Evolutionary conservation across 768 basidiomycete species (phyloP).

Genomic region (Mrakia gelida): DNA sequence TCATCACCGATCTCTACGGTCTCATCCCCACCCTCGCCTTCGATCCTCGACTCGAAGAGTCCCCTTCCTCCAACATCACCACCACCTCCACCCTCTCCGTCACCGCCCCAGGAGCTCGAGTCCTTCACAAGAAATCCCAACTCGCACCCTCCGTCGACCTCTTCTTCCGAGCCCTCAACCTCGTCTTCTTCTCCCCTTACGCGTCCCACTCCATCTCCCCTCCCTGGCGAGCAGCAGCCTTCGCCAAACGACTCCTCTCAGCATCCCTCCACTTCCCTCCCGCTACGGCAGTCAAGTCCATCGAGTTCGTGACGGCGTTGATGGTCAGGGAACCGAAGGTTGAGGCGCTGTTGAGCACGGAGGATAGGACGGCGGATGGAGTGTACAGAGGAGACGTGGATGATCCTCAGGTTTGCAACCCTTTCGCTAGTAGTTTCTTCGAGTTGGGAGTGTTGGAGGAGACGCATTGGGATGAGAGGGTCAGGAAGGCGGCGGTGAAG

Average conservation of each 20-base stretch:
- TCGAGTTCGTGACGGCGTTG: slow-evolving; percentile 69
- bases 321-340: slow-evolving; percentile 73
- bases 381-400: slow-evolving; percentile 79
- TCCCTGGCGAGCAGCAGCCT: slow-evolving; percentile 77
- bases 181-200: slow-evolving; percentile 71
- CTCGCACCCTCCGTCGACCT: slow-evolving; percentile 50
- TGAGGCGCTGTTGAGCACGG: slow-evolving; percentile 76
- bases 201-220: slow-evolving; percentile 54
- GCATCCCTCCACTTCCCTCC: slow-evolving; percentile 79
- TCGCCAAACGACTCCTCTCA: slow-evolving; percentile 83
- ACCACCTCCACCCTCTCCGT: slow-evolving; percentile 30
- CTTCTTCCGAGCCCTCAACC: slow-evolving; percentile 76
- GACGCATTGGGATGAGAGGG: slow-evolving; percentile 56
- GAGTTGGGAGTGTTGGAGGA: slow-evolving; percentile 65
- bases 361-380: slow-evolving; percentile 79
- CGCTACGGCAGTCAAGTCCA: slow-evolving; percentile 56
- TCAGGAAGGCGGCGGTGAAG: slow-evolving; percentile 60
- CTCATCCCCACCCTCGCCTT: slow-evolving; percentile 72
- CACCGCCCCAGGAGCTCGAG: slow-evolving; percentile 36
- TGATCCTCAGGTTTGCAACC: slow-evolving; percentile 63
- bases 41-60: slow-evolving; percentile 60
- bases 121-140: slow-evolving; percentile 35
- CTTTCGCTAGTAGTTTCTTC: slow-evolving; percentile 81
- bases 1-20: slow-evolving; percentile 75
- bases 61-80: slow-evolving; percentile 44